These are phyloP conservation scores for Aspergillus neotritici DNA, from an alignment of 2,329 filamentous ascomycete genomes.

Conservation along the genomic window DNA sequence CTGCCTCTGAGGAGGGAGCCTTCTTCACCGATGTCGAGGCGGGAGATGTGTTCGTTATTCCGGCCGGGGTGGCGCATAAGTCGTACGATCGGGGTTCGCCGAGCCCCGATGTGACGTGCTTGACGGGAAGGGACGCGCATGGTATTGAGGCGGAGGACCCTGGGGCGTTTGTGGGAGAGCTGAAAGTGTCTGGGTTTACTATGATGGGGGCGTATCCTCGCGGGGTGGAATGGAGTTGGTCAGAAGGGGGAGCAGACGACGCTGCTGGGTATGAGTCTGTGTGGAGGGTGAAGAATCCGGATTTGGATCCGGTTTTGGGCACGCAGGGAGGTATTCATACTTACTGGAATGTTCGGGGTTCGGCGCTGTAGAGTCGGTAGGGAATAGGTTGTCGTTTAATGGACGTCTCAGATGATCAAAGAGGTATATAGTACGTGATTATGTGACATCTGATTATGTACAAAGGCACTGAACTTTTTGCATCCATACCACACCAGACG, in stretches of 20 bases:
- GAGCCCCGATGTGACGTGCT: conserved; percentile 28
- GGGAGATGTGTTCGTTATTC: conserved; percentile 57
- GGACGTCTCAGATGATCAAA: too few species aligned
- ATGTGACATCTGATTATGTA: too few species aligned
- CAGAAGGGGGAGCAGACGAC: conserved; percentile 42
- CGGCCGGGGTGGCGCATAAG: conserved; percentile 53
- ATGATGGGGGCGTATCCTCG: conserved; percentile 57
- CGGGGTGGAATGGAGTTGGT: conserved; percentile 48
- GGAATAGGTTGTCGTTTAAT: too few species aligned
- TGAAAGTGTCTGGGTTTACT: conserved; percentile 44
- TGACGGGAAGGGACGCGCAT: conserved; percentile 38
- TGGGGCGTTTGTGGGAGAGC: conserved; percentile 29
- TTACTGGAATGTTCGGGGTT: background rate
- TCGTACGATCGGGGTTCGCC: conserved; percentile 38
- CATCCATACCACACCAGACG: too few species aligned
- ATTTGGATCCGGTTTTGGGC: conserved; percentile 47
- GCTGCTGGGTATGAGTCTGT: conserved; percentile 37
- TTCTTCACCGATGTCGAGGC: conserved; percentile 44
- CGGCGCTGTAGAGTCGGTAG: too few species aligned
- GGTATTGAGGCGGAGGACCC: conserved; percentile 30
- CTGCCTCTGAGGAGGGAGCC: conserved; percentile 42
- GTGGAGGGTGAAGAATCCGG: conserved; percentile 44
- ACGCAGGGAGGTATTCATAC: conserved; percentile 1
- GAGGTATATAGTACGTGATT: too few species aligned
- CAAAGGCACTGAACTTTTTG: too few species aligned